phyloP scores from a whole-genome alignment of 768 basidiomycete species.

The Boletus sp. region DNA sequence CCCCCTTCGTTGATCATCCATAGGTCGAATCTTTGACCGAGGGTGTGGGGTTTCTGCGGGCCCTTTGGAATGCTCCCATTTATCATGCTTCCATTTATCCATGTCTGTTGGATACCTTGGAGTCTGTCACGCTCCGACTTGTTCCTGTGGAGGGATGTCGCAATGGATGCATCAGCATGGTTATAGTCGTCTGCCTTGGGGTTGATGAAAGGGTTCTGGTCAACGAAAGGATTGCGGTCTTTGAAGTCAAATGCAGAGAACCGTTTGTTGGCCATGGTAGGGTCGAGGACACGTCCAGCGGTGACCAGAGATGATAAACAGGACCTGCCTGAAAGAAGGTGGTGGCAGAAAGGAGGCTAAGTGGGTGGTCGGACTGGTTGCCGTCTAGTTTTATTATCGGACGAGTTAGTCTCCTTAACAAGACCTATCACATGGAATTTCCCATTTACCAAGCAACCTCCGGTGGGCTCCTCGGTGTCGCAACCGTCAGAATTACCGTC shows the following conservation, averaged over 20 bases:
- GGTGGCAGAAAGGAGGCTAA: neutral
- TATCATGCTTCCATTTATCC: constrained; percentile 38
- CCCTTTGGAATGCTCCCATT: constrained; percentile 24
- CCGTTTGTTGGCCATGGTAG: constrained; percentile 39
- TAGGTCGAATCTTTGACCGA: constrained; percentile 49
- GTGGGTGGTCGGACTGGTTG: neutral
- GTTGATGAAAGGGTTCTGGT: constrained; percentile 49
- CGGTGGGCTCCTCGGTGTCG: neutral
- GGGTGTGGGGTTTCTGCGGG: constrained; percentile 37
- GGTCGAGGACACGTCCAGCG: constrained; percentile 17
- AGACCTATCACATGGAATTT: constrained; percentile 10
- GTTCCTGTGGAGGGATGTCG: constrained; percentile 69
- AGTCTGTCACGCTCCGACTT: constrained; percentile 79
- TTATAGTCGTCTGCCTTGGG: constrained; percentile 28
- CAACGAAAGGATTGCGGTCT: constrained; percentile 47
- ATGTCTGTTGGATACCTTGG: constrained; percentile 76
- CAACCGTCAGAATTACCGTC: neutral
- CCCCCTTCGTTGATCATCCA: constrained; percentile 97
- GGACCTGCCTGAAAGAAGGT: constrained; percentile 28
- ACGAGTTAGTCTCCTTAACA: neutral
- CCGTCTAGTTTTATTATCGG: constrained; percentile 1
- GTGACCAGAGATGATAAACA: constrained; percentile 11
- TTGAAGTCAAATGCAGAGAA: constrained; percentile 69
- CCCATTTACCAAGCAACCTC: neutral
- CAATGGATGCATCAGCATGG: constrained; percentile 25